A percentile compares a stretch with the other conserved stretches of the same genome.
These are phyloP conservation scores for Carex scoparia DNA, from an alignment of 176 grass and related monocot species.

Conservation along the genomic window DNA sequence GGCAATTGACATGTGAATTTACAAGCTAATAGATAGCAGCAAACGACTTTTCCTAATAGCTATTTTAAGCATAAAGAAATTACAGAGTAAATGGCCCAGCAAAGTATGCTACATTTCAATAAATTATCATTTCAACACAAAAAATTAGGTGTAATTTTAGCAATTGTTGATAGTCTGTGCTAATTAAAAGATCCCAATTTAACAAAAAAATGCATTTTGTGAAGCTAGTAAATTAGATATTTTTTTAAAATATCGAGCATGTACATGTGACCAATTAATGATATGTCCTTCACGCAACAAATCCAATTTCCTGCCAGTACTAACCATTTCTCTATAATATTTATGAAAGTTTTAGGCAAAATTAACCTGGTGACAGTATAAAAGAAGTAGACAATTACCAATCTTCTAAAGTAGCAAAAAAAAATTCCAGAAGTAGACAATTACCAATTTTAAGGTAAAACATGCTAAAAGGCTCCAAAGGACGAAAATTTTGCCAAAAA, in stretches of 20 bases:
- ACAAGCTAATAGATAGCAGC: neutral
- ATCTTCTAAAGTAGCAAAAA: neutral
- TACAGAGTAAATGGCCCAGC: neutral
- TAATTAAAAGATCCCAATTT: neutral
- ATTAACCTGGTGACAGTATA: neutral
- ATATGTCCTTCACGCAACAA: neutral
- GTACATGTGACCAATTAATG: neutral
- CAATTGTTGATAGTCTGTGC: neutral
- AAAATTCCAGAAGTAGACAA: neutral
- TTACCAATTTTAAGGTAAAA: conserved; percentile 6
- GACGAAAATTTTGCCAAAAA: neutral
- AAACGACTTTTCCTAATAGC: neutral
- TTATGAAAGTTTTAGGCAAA: neutral
- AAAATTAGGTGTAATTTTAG: neutral
- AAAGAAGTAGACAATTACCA: too few species aligned
- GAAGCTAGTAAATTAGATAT: neutral
- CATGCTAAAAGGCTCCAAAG: conserved; percentile 18
- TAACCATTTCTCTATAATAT: neutral
- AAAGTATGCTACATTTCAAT: neutral
- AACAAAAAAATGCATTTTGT: neutral
- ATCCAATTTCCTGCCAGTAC: neutral
- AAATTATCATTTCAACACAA: neutral
- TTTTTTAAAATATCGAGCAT: neutral
- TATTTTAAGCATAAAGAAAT: conserved; percentile 15
- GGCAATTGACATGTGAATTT: neutral